Evolutionary conservation across 2,329 filamentous ascomycete genomes (phyloP).

Genomic region (Pseudopyricularia javanii): DNA sequence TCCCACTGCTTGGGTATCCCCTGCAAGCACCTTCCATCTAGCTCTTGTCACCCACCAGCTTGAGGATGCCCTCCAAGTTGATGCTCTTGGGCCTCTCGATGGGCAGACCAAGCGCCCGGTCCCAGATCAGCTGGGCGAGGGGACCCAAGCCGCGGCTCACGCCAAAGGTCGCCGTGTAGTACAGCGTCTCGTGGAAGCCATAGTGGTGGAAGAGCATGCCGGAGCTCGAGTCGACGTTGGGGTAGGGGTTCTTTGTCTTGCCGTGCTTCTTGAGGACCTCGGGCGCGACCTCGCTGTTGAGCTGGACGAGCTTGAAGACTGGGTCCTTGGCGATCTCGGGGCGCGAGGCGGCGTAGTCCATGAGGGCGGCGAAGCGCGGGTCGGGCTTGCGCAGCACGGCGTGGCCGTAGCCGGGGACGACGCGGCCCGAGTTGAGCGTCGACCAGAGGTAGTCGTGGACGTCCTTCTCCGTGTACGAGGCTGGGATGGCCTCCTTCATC

Average conservation of each 20-base stretch:
- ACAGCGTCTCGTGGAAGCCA: constrained; percentile 91
- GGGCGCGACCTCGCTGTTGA: constrained; percentile 85
- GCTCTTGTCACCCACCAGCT: constrained; percentile 37
- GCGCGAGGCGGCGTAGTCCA: constrained; percentile 82
- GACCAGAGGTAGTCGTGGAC: constrained; percentile 86
- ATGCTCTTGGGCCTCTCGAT: constrained; percentile 99
- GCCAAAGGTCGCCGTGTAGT: constrained; percentile 71
- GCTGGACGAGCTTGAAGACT: constrained; percentile 86
- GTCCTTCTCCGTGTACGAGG: constrained; percentile 65
- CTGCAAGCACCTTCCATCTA: neutral
- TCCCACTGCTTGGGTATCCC: neutral
- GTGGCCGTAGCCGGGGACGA: constrained; percentile 91
- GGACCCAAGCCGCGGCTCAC: constrained; percentile 68
- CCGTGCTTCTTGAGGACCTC: constrained; percentile 86
- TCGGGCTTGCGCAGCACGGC: constrained; percentile 95
- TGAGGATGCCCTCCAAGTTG: constrained; percentile 75
- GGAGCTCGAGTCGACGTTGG: constrained; percentile 88
- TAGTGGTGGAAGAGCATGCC: constrained; percentile 97
- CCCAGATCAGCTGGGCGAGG: constrained; percentile 91
- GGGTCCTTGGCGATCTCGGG: constrained; percentile 79
- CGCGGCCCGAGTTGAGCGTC: constrained; percentile 84
- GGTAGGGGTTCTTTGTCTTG: constrained; percentile 97
- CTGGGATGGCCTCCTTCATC: constrained; percentile 83
- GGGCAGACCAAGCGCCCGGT: constrained; percentile 80
- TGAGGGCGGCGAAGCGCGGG: constrained; percentile 88